Conservation (phyloP, 139 green algal genomes). For the Chlorella sp. region DNA sequence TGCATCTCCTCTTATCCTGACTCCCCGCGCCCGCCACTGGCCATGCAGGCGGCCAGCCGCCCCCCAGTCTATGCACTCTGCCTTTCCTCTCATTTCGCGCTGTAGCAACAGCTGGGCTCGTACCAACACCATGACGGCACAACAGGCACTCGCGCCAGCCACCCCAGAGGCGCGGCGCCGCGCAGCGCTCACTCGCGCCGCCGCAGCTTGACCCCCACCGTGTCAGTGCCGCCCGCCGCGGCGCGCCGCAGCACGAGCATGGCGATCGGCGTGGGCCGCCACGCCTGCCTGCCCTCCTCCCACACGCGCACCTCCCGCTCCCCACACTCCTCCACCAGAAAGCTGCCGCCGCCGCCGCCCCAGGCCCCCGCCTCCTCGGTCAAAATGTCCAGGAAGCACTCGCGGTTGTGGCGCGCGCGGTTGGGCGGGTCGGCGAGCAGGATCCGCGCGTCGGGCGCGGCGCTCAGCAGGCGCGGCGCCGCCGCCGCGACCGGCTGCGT, state of each 20-base stretch:
- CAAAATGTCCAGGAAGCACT: conserved; percentile 45
- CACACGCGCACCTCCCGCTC: conserved; percentile 9
- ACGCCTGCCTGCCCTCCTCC: conserved; percentile 1
- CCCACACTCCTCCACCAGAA: conserved; percentile 15
- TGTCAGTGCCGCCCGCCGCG: conserved; percentile 2
- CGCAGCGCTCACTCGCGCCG: too few species aligned
- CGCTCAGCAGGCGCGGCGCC: conserved; percentile 38
- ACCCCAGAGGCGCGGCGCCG: too few species aligned
- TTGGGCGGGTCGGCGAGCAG: conserved; percentile 54
- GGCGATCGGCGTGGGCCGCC: conserved; percentile 15
- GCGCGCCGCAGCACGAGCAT: conserved; percentile 5
- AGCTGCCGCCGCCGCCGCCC: too few species aligned
- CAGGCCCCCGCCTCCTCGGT: conserved; percentile 31
- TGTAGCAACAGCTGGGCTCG: too few species aligned
- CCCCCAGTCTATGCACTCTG: too few species aligned
- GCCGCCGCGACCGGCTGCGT: conserved; percentile 41
- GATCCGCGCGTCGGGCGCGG: conserved; percentile 16
- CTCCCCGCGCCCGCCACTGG: too few species aligned
- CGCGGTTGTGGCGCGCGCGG: conserved; percentile 48
- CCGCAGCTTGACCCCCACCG: conserved; percentile 19
- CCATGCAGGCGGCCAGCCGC: too few species aligned
- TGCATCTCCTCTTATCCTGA: too few species aligned
- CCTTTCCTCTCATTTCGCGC: too few species aligned
- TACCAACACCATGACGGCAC: too few species aligned
- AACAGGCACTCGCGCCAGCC: too few species aligned